phyloP scores from a whole-genome alignment of 495 filamentous ascomycete species.

The Xylaria palmicola region DNA sequence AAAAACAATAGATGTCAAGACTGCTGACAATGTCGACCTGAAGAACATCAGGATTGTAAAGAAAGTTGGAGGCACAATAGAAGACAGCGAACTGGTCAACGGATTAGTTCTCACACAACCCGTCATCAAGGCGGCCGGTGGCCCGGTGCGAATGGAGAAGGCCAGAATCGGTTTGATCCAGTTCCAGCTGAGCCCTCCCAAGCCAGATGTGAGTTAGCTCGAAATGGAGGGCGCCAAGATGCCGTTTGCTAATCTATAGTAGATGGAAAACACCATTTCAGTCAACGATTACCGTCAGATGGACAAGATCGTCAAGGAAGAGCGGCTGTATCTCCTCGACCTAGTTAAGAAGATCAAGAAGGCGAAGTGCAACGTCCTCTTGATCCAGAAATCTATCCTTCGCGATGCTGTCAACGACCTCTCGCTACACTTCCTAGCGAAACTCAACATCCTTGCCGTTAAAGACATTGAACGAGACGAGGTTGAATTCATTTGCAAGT shows the following conservation, averaged over 20 bases:
- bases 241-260: neutral
- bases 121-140: conserved; percentile 90
- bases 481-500: conserved; percentile 98
- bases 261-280: conserved; percentile 99
- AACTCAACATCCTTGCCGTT: conserved; percentile 90
- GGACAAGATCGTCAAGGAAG: conserved; percentile 99
- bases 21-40: conserved; percentile 92
- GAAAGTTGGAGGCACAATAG: conserved; percentile 97
- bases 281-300: conserved; percentile 99
- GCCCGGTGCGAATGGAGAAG: conserved; percentile 93
- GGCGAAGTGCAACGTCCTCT: conserved; percentile 96
- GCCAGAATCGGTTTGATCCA: conserved; percentile 95
- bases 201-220: conserved; percentile 77
- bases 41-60: conserved; percentile 95
- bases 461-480: conserved; percentile 99
- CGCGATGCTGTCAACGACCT: conserved; percentile 97
- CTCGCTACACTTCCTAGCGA: conserved; percentile 93
- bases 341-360: conserved; percentile 99
- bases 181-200: conserved; percentile 96
- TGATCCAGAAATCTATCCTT: conserved; percentile 98
- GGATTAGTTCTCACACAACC: conserved; percentile 89
- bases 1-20: conserved; percentile 91
- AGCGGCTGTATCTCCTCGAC: conserved; percentile 95
- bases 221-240: neutral
- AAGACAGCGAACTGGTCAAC: conserved; percentile 96